A percentile compares a stretch with the other conserved stretches of the same genome.
Evolutionary conservation across 768 basidiomycete species (phyloP).

Genomic region (Dioszegia hungarica): DNA sequence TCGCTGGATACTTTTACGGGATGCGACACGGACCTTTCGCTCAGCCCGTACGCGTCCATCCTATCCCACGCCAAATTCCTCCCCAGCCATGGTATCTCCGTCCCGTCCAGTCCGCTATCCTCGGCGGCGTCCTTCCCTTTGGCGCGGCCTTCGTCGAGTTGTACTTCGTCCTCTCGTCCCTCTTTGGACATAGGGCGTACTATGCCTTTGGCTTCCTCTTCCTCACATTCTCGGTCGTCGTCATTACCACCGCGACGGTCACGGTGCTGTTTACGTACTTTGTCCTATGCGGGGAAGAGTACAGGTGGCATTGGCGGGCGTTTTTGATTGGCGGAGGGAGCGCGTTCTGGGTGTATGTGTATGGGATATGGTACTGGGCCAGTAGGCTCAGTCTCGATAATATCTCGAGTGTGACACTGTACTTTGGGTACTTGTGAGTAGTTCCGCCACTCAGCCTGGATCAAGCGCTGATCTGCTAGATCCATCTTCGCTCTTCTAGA

Average conservation of each 20-base stretch:
- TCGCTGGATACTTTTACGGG: constrained; percentile 80
- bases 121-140: constrained; percentile 90
- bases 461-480: constrained; percentile 21
- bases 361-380: constrained; percentile 67
- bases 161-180: constrained; percentile 82
- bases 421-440: constrained; percentile 73
- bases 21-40: constrained; percentile 73
- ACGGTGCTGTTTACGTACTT: constrained; percentile 69
- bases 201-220: constrained; percentile 96
- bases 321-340: constrained; percentile 89
- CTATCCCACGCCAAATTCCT: constrained; percentile 94
- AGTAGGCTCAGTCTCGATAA: constrained; percentile 81
- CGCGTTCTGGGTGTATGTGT: constrained; percentile 82
- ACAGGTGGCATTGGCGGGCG: constrained; percentile 96
- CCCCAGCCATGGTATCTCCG: constrained; percentile 76
- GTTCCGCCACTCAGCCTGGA: neutral
- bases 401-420: constrained; percentile 71
- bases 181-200: constrained; percentile 66
- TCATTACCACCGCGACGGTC: constrained; percentile 83
- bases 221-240: constrained; percentile 74
- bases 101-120: constrained; percentile 68
- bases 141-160: constrained; percentile 94
- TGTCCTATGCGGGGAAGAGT: constrained; percentile 87
- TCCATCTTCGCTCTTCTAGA: constrained; percentile 73
- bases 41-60: constrained; percentile 85